phyloP scores from a whole-genome alignment of 441 rosid genomes.

The Erodium chrysanthum region DNA sequence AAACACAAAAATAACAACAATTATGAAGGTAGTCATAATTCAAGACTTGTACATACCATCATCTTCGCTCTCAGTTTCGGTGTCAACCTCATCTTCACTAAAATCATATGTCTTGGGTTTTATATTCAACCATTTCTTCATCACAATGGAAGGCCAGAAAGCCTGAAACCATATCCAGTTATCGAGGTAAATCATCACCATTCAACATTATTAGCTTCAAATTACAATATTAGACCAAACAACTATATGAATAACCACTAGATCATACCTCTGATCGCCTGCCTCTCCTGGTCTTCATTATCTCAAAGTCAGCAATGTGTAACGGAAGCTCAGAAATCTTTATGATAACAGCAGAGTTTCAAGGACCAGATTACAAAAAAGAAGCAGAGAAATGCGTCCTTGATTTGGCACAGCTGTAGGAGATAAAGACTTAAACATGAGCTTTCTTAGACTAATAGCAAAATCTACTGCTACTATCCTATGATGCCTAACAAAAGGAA shows the following conservation, averaged over 20 bases:
- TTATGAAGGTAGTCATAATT: background rate
- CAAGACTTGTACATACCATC: conserved; percentile 46
- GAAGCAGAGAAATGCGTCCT: conserved; percentile 11
- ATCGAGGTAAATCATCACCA: conserved; percentile 16
- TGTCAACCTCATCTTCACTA: conserved; percentile 87
- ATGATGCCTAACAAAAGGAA: conserved; percentile 35
- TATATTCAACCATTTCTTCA: conserved; percentile 97
- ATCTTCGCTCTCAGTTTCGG: conserved; percentile 90
- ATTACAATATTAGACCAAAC: background rate
- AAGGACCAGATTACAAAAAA: conserved; percentile 8
- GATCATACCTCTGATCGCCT: conserved; percentile 51
- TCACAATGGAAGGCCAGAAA: conserved; percentile 90
- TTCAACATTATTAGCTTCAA: background rate
- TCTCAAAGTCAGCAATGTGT: conserved; percentile 14
- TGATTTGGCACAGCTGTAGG: conserved; percentile 20
- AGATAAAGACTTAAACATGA: conserved; percentile 23
- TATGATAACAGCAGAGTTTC: conserved; percentile 8
- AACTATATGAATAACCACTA: conserved; percentile 7
- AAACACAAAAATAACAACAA: background rate
- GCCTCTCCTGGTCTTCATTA: conserved; percentile 36
- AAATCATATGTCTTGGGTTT: conserved; percentile 70
- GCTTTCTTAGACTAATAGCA: conserved; percentile 14
- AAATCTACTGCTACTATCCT: conserved; percentile 17
- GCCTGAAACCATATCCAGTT: conserved; percentile 35
- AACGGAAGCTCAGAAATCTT: conserved; percentile 8